These are phyloP conservation scores for Ambrosia hybrid DNA, from an alignment of 140 eudicot genomes.

Conservation along the genomic window DNA sequence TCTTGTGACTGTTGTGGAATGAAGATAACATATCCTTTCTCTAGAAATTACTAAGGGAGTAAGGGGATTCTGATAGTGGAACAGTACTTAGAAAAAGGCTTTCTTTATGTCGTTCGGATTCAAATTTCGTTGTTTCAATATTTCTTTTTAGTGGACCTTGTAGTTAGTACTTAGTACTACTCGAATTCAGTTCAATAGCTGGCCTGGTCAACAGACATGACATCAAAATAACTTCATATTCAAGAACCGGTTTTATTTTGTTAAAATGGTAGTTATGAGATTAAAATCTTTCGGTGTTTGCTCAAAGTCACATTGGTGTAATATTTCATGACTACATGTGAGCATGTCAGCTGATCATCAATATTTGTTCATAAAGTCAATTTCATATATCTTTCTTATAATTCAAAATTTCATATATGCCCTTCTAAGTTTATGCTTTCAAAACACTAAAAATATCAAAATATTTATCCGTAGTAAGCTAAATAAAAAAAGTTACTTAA, in stretches of 20 bases:
- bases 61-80: slow-evolving; percentile 2
- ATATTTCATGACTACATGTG: not conserved
- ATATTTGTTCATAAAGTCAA: not conserved
- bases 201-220: not conserved
- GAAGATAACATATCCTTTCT: not conserved
- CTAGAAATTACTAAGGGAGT: not conserved
- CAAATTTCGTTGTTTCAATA: not conserved
- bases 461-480: not conserved
- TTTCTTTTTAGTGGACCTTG: not conserved
- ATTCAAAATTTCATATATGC: not conserved
- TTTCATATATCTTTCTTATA: not conserved
- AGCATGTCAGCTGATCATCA: slow-evolving; percentile 4
- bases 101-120: too few species aligned
- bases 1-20: slow-evolving; percentile 10
- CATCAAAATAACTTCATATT: not conserved
- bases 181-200: not conserved
- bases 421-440: not conserved
- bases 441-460: not conserved
- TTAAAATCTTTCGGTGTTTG: not conserved
- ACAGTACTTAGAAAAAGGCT: too few species aligned
- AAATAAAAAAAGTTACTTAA: not conserved
- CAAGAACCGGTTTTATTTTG: not conserved
- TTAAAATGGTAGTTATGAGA: not conserved
- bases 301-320: not conserved
- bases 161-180: not conserved